Base-by-base conservation (phyloP, 225 moss, liverwort and hornwort genomes). In the Sphagnum contortum region DNA sequence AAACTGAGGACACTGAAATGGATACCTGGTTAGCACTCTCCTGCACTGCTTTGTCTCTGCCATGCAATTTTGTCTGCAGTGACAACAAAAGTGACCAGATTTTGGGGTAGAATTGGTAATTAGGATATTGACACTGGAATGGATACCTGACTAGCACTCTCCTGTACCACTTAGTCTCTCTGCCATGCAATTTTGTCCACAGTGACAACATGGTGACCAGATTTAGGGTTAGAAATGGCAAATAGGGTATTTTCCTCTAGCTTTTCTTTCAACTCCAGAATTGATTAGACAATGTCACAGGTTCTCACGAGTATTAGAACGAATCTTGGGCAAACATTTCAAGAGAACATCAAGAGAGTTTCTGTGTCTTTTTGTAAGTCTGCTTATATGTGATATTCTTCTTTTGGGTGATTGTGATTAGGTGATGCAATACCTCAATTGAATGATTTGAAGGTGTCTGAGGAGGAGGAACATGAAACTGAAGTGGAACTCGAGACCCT, bases 401-500 rank as follows among this genome's bases (percentile, higher is more conserved):
- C 52, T 52, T 9, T 52, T 5, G 9, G 6, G 52, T 52, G 52
- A 5, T 74, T 14, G 60, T 10, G 59, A 62, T 70, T 83, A 98
- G 98, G 91, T 80, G 91, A 93, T 79, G 76, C 75, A 59, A 72
- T 91, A 77, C 71, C 77, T 69, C 79, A 76, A 48, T 72, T 82
- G 51, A 74, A 74, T 51, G 66, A 78, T 68, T 80, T 69, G 56
- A 70, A 83, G 48, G 79, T 77, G 59, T 79, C 77, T 45, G 73
- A 69, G 59, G 89, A 83, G 71, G 89, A 86, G 49, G 49, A 49
- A 67, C 83, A 86, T 12, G 90, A 90, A 57, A 88, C 77, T n/a
- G 90, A 86, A 71, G 76, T 74, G n/a, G 84, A 92, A 64, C 85
- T 86, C 55, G 98, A 98, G 76, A 72, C 91, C 76, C 73, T 98